These are phyloP conservation scores for Sophora flavescens DNA, from an alignment of 306 rosid genomes.

Conservation along the genomic window DNA sequence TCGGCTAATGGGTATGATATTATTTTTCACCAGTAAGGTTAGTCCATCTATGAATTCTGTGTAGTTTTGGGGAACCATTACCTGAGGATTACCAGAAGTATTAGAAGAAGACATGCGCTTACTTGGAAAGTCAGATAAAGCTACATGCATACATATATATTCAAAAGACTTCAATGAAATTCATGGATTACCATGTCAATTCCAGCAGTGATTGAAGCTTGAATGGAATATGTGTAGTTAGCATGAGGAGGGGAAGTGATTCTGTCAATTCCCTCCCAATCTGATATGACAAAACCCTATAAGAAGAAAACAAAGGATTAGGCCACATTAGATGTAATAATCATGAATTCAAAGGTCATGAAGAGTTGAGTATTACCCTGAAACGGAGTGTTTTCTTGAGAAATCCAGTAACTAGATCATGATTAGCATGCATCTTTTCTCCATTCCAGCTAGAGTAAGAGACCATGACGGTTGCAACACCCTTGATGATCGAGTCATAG, in stretches of 20 bases:
- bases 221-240: conserved; percentile 54
- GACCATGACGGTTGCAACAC: conserved; percentile 56
- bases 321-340: background rate
- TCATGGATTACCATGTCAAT: conserved; percentile 50
- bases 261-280: conserved; percentile 57
- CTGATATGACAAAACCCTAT: conserved; percentile 58
- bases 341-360: background rate
- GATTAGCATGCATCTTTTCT: conserved; percentile 56
- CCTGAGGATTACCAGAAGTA: conserved; percentile 21
- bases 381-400: conserved; percentile 53
- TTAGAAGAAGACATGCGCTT: background rate
- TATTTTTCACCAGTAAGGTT: conserved; percentile 49
- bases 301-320: background rate
- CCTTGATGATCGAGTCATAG: conserved; percentile 53
- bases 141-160: background rate
- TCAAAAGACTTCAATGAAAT: background rate
- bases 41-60: conserved; percentile 55
- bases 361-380: conserved; percentile 41
- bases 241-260: conserved; percentile 56
- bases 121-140: background rate
- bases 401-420: conserved; percentile 48
- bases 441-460: conserved; percentile 61
- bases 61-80: conserved; percentile 57
- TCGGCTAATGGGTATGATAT: conserved; percentile 49
- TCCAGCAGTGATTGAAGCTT: conserved; percentile 53